Base-by-base conservation (phyloP, 1,284 basidiomycete species). In the Afroboletus lepidellus region DNA sequence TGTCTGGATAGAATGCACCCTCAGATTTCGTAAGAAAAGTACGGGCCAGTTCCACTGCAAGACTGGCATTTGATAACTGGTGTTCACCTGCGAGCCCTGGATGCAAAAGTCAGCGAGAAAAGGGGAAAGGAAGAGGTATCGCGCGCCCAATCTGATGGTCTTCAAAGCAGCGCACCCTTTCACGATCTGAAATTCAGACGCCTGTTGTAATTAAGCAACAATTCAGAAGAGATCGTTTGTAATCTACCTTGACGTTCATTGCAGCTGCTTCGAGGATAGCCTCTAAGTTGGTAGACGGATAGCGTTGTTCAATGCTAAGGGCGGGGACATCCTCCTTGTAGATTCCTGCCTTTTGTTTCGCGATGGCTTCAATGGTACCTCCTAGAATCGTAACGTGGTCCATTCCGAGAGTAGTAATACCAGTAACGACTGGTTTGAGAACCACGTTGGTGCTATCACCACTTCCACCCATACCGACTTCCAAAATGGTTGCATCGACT, bases 271-370 rank as follows among this genome's bases (percentile, higher is more conserved):
- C 69, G 27, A 99, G 75, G 15, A 92, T 83, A 29, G 78, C 73
- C 62, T 90, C 72, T 0, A 83, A 90, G 54, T 86, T 84, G 15
- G 70, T 68, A 5, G 88, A 86, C 65, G 97, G 93, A 16, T 72
- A 68, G 4, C 86, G 85, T 67, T 98, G 94, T 41, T 79, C 69
- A 6, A 97, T 90, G 2, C 88, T 87, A 45, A 96, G 75, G 2
- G 97, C 97, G 1, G 92, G 91, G 1, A 91, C 91, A 23, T 83
- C 87, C 55, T 83, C 87, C 78, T 99, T 99, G 74, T 90, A 99
- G 51, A 99, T 99, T 1, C 97, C 97, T 24, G 89, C 93, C 69
- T 99, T 99, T 67, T 99, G 97, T 77, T 81, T 84, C 1, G 95
- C 94, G 59, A 99, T 99, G 64, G 96, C 90, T 50, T 79, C 73